Base-by-base conservation (phyloP, 306 rosid genomes). In the Dryas alaskensis region DNA sequence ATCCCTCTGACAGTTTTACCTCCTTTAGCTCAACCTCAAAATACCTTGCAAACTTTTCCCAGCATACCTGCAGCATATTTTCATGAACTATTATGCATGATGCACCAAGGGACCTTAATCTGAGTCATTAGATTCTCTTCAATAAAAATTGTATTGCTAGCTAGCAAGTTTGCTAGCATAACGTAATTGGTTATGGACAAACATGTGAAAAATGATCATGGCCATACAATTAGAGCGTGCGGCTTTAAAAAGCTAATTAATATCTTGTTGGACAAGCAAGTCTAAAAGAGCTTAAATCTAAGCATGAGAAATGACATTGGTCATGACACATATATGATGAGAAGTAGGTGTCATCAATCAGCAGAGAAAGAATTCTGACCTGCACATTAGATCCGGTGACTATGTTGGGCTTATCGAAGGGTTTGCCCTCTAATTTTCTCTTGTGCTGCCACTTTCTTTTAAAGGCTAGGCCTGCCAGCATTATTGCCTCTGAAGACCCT, bases 311-410 rank as follows among this genome's bases (percentile, higher is more conserved):
- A 3, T 27, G 13, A 37, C 12, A 39, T 1, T 12, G 19, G 47
- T 40, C 13, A 58, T 67, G 60, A 49, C 37, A 1, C 37, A 2
- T 51, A 31, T 1, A 31, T 70, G 16, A 70, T 42, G 22, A 70
- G 19, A 63, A 70, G 27, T 17, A 16, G 1, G 7, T n/a, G 16
- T 47, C 1, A 72, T 59, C 44, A 58, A 37, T 14, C 37, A 69
- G 54, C 4, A 13, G 6, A 42, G 17, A 10, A 27, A 45, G 17
- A 57, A 31, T 27, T 31, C 53, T 64, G 9, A 89, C 97, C 96
- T 93, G 98, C 58, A 91, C 97, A 85, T 93, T 93, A 66, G 97
- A 90, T 63, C 98, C 98, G 10, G 97, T 91, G 80, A 91, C 98
- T 0, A 93, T 91, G 85, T 93, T 93, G 50, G 98, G 98, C 59